These are phyloP conservation scores for Liriodendron chinense DNA, from an alignment of 164 flowering plant genomes.

Conservation along the genomic window DNA sequence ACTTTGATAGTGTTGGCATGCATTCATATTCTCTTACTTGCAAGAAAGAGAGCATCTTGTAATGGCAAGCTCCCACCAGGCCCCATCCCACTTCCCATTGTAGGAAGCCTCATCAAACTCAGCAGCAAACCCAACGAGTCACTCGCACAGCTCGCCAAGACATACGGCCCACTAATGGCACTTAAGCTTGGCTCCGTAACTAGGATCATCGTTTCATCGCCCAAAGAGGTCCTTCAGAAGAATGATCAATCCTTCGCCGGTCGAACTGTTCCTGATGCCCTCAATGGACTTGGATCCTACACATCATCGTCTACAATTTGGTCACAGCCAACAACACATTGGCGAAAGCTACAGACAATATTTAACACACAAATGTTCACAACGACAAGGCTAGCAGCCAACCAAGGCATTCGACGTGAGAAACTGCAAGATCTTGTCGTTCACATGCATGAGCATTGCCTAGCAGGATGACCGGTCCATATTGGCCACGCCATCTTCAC, in stretches of 20 bases:
- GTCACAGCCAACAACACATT: neutral
- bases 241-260: conserved; percentile 19
- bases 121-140: conserved; percentile 15
- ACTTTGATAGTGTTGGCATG: too few relatives aligned
- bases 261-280: neutral
- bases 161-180: conserved; percentile 31
- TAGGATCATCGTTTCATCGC: conserved; percentile 28
- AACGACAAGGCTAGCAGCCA: conserved; percentile 14
- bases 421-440: conserved; percentile 25
- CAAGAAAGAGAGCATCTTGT: too few relatives aligned
- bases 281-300: neutral
- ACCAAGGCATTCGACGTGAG: conserved; percentile 12
- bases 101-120: conserved; percentile 16
- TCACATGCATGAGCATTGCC: conserved; percentile 4
- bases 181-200: conserved; percentile 24
- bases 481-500: conserved; percentile 17
- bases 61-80: conserved; percentile 11
- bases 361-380: conserved; percentile 16
- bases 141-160: conserved; percentile 14
- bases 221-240: conserved; percentile 32
- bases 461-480: conserved; percentile 7
- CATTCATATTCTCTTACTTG: too few relatives aligned
- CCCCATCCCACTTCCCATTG: conserved; percentile 9
- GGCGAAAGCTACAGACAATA: conserved; percentile 15
- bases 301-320: neutral